Evolutionary conservation across 768 basidiomycete species (phyloP), one percentile per base, ranked within the genome.

Genomic region (Suillus tomentosus): DNA sequence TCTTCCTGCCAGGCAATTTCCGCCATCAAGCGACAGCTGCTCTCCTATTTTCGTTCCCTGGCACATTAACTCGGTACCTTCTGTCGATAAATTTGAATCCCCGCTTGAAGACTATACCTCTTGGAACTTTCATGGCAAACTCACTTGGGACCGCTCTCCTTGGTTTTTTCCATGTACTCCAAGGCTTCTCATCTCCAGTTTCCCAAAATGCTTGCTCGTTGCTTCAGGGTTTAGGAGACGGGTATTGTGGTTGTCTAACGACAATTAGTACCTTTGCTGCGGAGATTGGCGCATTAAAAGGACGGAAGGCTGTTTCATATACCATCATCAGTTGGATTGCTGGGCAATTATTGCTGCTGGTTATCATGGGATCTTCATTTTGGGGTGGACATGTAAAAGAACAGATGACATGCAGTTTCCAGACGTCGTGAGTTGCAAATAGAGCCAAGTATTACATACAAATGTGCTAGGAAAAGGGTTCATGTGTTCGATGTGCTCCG

Each of bases 191-290:
- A 42, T 78, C 79, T 13, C 66, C 73, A 40, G 65, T 76, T 27
- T 84, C 88, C 2, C 72, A 76, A 24, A 77, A 81, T 64, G 81
- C 84, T 40, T 97, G 96, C 72, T 81, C 84, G 31, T 79, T 94
- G 22, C 75, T 98, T 48, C 89, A 92, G 71, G 96, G 94, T 1
- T 77, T 99, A 43, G 80, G 82, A 27, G 94, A 98, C 73, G 97
- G 97, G 8, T 98, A 94, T 72, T 98, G 96, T 73, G 97, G 95
- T 13, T 95, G 94, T 78, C 80, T 99, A 69, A 96, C 91, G 2
- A 99, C 97, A 1, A 84, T 99, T 69, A 94, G 92, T 74, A 99
- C 96, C 19, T 96, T 99, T 71, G 90, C 87, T 2, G 88, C 88
- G 10, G 97, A 99, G 73, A 73, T 92, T 24, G 77, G 80, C 40